Percentiles rank a stretch among this genome's conserved stretches.
These are phyloP conservation scores for Saturnispora sekii DNA, from an alignment of 805 yeast species.

Conservation along the genomic window DNA sequence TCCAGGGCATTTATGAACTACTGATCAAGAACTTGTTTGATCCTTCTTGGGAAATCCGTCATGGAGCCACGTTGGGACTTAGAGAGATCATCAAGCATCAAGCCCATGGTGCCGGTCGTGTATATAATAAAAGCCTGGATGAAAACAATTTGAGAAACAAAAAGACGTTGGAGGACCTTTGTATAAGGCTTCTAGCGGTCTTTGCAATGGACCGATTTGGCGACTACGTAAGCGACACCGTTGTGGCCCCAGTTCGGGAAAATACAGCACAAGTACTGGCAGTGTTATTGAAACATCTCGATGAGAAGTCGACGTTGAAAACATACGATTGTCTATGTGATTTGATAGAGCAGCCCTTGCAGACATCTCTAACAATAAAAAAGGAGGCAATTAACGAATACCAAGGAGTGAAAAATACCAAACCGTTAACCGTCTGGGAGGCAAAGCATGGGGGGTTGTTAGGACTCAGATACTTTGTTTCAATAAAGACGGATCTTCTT, in stretches of 20 bases:
- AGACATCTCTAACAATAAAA: constrained; percentile 19
- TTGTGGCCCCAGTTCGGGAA: constrained; percentile 96
- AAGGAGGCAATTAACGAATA: constrained; percentile 12
- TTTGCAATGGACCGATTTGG: constrained; percentile 94
- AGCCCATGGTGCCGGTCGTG: constrained; percentile 78
- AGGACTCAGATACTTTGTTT: constrained; percentile 84
- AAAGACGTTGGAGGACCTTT: constrained; percentile 74
- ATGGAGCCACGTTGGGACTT: constrained; percentile 89
- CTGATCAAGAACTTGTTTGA: constrained; percentile 70
- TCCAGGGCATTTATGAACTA: constrained; percentile 85
- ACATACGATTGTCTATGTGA: constrained; percentile 59
- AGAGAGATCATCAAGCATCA: constrained; percentile 73
- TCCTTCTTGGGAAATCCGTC: constrained; percentile 90
- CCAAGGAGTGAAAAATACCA: constrained; percentile 20
- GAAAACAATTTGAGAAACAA: constrained; percentile 62
- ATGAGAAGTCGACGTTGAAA: constrained; percentile 44
- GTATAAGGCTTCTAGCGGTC: constrained; percentile 73
- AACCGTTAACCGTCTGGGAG: constrained; percentile 66
- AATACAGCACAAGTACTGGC: constrained; percentile 93
- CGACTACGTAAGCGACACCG: constrained; percentile 94
- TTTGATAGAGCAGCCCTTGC: constrained; percentile 50
- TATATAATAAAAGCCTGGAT: constrained; percentile 45
- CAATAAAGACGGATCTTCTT: constrained; percentile 76
- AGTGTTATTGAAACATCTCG: constrained; percentile 70
- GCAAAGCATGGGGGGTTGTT: constrained; percentile 97